phyloP scores from a whole-genome alignment of 73 alveolate species.

The Paramecium primaurelia region DNA sequence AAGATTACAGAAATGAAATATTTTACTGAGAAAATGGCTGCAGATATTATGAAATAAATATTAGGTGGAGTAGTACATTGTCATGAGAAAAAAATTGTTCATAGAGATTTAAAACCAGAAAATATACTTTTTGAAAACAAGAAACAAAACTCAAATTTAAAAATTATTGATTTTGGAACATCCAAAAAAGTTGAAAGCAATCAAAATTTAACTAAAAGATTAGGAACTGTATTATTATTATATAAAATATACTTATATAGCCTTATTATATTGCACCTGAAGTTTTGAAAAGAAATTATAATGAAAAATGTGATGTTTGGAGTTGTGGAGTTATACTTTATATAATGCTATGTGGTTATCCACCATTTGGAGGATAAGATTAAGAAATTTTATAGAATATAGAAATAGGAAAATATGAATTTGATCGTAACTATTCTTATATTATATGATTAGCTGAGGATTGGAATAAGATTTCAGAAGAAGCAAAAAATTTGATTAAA shows the following conservation, averaged over 20 bases:
- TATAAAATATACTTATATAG: neutral
- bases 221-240: conserved; percentile 40
- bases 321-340: conserved; percentile 17
- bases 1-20: conserved; percentile 76
- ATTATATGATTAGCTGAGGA: conserved; percentile 2
- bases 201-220: neutral
- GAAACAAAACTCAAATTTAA: conserved; percentile 58
- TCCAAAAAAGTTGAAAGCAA: conserved; percentile 38
- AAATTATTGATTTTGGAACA: conserved; percentile 92
- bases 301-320: conserved; percentile 50
- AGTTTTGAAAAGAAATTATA: conserved; percentile 1
- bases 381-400: neutral
- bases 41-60: conserved; percentile 80
- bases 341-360: conserved; percentile 67
- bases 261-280: conserved; percentile 54
- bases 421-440: neutral
- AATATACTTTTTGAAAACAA: conserved; percentile 69
- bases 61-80: conserved; percentile 85
- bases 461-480: conserved; percentile 46
- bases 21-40: conserved; percentile 83
- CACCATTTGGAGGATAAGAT: conserved; percentile 68
- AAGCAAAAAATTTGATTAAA: conserved; percentile 35
- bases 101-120: conserved; percentile 81
- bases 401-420: neutral
- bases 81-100: conserved; percentile 84